Evolutionary conservation across 106 monocot genomes (phyloP).

Genomic region (Dendrobium chrysotoxum): DNA sequence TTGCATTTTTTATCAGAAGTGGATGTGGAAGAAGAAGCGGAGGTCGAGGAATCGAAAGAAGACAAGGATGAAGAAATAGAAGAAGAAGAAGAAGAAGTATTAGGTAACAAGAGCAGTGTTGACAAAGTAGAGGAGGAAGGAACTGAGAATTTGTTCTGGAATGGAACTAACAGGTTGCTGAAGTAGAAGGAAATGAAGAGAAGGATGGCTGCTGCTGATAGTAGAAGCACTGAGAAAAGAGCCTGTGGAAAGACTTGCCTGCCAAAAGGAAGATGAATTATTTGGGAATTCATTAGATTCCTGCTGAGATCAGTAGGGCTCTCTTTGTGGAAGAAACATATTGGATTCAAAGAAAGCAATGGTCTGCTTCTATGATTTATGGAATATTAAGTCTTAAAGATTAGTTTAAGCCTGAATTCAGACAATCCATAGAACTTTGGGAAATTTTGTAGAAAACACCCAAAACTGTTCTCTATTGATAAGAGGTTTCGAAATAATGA

Average conservation of each 20-base stretch:
- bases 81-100: neutral
- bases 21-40: neutral
- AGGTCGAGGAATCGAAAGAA: too few species aligned
- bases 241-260: neutral
- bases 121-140: too few species aligned
- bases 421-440: neutral
- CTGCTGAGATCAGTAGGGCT: neutral
- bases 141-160: neutral
- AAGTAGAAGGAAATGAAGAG: conserved; percentile 6
- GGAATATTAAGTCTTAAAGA: neutral
- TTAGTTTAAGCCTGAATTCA: neutral
- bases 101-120: neutral
- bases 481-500: too few species aligned
- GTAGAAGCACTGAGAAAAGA: neutral
- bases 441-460: neutral
- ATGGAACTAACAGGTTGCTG: neutral
- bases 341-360: neutral
- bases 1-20: conserved; percentile 9
- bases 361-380: neutral
- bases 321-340: neutral
- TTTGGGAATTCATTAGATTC: conserved; percentile 1
- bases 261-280: conserved; percentile 5
- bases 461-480: too few species aligned
- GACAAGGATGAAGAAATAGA: neutral
- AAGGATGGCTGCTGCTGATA: conserved; percentile 10